Evolutionary conservation across 1,284 basidiomycete species (phyloP).

Genomic region (Heliocybe sulcata): DNA sequence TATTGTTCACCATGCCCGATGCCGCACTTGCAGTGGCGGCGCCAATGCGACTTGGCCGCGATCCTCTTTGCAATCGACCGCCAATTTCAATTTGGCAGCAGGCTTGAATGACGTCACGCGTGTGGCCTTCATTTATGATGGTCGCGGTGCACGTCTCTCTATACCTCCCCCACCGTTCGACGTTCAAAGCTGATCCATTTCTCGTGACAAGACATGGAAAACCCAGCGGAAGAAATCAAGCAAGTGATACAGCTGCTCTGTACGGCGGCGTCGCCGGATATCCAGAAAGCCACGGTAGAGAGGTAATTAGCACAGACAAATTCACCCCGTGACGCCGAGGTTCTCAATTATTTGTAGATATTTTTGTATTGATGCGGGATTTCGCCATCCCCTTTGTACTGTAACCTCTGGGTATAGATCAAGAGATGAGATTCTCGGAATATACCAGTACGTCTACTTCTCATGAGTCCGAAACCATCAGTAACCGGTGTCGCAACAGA

Average conservation of each 20-base stretch:
- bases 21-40: too few species aligned
- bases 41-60: too few species aligned
- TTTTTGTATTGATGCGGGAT: constrained; percentile 41
- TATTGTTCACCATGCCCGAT: too few species aligned
- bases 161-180: too few species aligned
- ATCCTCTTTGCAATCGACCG: too few species aligned
- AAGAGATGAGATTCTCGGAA: constrained; percentile 39
- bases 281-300: constrained; percentile 38
- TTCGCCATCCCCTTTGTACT: constrained; percentile 46
- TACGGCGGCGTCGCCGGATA: constrained; percentile 36
- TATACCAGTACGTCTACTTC: constrained; percentile 37
- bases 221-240: constrained; percentile 42
- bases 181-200: too few species aligned
- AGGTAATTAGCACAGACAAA: too few species aligned
- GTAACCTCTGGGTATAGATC: constrained; percentile 37
- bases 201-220: too few species aligned
- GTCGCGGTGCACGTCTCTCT: too few species aligned
- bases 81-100: too few species aligned
- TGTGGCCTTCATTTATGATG: too few species aligned
- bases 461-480: neutral
- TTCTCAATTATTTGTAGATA: constrained; percentile 20
- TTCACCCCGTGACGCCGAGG: neutral
- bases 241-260: constrained; percentile 36
- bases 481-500: constrained; percentile 12
- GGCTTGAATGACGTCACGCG: too few species aligned